Evolutionary conservation across 2,329 filamentous ascomycete genomes (phyloP).

Genomic region (Fonsecaea erecta): DNA sequence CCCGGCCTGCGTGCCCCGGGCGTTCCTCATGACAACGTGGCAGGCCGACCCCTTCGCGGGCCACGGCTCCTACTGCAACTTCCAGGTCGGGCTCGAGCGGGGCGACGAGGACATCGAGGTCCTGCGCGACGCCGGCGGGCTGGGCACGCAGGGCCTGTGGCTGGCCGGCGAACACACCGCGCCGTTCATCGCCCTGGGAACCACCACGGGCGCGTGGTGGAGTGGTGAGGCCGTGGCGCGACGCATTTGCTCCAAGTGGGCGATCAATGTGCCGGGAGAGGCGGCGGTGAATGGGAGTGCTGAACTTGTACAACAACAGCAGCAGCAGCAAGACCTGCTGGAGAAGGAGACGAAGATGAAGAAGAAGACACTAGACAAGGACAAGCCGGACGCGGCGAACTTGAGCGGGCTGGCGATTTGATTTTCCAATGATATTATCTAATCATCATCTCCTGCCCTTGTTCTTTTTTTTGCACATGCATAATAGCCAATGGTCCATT

Average conservation of each 20-base stretch:
- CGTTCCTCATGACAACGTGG: constrained; percentile 75
- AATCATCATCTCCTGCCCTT: no score
- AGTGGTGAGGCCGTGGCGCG: constrained; percentile 78
- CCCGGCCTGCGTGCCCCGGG: constrained; percentile 65
- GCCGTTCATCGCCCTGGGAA: constrained; percentile 86
- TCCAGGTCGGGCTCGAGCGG: constrained; percentile 72
- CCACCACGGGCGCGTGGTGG: constrained; percentile 90
- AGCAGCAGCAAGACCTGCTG: no score
- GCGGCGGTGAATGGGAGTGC: neutral
- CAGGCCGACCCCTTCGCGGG: constrained; percentile 77
- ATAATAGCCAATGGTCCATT: neutral
- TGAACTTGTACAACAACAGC: no score
- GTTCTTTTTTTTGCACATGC: neutral
- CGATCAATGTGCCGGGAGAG: constrained; percentile 18
- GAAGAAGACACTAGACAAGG: constrained; percentile 19
- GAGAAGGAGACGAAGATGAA: no score
- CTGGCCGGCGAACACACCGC: constrained; percentile 89
- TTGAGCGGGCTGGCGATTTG: constrained; percentile 29
- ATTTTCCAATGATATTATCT: neutral
- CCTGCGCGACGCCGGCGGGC: constrained; percentile 56
- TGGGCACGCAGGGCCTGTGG: constrained; percentile 67
- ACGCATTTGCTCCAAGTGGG: constrained; percentile 47
- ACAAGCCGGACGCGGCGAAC: constrained; percentile 25
- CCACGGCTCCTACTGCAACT: constrained; percentile 82
- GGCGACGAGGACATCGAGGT: constrained; percentile 73